These are phyloP conservation scores for Cucurbita ficifolia DNA, from an alignment of 306 rosid species.

Conservation along the genomic window DNA sequence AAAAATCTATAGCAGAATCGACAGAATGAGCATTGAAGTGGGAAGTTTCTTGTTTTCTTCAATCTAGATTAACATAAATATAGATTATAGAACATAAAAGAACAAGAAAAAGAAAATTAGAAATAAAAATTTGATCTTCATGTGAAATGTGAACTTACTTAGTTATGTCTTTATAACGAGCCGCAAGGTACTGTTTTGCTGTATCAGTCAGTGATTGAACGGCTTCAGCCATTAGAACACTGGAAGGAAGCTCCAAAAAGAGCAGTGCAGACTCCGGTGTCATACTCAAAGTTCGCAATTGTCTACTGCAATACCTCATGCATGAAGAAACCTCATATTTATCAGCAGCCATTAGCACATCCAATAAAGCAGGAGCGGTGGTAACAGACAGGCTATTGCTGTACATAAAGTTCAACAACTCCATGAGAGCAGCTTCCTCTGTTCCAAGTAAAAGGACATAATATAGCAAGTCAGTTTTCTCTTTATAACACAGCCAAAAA, in stretches of 20 bases:
- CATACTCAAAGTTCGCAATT: constrained; percentile 62
- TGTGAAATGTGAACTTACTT: constrained; percentile 35
- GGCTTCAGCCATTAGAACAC: constrained; percentile 85
- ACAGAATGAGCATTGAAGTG: no score
- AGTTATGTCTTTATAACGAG: constrained; percentile 68
- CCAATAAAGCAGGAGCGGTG: constrained; percentile 72
- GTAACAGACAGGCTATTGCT: constrained; percentile 41
- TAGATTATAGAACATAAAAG: no score
- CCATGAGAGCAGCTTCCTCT: constrained; percentile 98
- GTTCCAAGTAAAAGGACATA: constrained; percentile 20
- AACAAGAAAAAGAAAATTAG: no score
- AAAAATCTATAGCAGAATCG: no score
- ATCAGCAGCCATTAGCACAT: constrained; percentile 95
- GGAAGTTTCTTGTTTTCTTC: no score
- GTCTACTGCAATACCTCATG: constrained; percentile 76
- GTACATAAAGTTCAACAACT: constrained; percentile 87
- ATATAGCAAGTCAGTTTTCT: background rate
- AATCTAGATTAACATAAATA: no score
- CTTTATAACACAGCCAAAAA: background rate
- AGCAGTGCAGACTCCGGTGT: constrained; percentile 90
- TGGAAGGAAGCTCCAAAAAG: constrained; percentile 83
- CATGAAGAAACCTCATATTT: constrained; percentile 95
- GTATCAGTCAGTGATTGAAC: constrained; percentile 84
- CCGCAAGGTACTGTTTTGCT: constrained; percentile 80
- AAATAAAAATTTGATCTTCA: background rate